phyloP scores from a whole-genome alignment of 2,329 filamentous ascomycete genomes.

The Colletotrichum cordylinicola region DNA sequence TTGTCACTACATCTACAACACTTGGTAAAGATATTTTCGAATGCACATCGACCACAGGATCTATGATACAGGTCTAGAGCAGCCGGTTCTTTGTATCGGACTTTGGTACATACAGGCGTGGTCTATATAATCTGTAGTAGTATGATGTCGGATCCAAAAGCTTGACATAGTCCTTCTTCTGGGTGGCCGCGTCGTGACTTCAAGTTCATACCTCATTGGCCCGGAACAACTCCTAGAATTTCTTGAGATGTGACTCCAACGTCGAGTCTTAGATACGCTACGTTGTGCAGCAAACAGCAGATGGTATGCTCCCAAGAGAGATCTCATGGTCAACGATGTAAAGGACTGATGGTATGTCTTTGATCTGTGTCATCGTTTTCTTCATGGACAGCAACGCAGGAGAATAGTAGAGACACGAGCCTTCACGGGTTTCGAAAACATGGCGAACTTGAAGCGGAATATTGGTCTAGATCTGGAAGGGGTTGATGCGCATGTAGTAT shows the following conservation, averaged over 20 bases:
- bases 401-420: not conserved
- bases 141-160: not conserved
- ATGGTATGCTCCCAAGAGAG: not conserved
- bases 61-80: not conserved
- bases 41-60: not conserved
- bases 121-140: not conserved
- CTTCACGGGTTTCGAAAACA: not conserved
- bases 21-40: not conserved
- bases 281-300: not conserved
- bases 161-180: not conserved
- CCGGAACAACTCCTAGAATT: not conserved
- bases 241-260: not conserved
- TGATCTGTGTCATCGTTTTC: not conserved
- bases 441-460: not conserved
- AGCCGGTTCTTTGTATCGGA: not conserved
- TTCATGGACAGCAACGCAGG: not conserved
- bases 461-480: not conserved
- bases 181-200: not conserved
- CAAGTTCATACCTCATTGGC: not conserved
- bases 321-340: not conserved
- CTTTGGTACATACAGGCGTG: not conserved
- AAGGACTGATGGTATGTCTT: not conserved
- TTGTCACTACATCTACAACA: not conserved
- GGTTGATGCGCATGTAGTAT: not conserved
- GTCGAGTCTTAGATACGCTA: not conserved